Evolutionary conservation across 2,329 filamentous ascomycete genomes (phyloP), one percentile per base, ranked within the genome.

Genomic region (Colletotrichum spaethianum): DNA sequence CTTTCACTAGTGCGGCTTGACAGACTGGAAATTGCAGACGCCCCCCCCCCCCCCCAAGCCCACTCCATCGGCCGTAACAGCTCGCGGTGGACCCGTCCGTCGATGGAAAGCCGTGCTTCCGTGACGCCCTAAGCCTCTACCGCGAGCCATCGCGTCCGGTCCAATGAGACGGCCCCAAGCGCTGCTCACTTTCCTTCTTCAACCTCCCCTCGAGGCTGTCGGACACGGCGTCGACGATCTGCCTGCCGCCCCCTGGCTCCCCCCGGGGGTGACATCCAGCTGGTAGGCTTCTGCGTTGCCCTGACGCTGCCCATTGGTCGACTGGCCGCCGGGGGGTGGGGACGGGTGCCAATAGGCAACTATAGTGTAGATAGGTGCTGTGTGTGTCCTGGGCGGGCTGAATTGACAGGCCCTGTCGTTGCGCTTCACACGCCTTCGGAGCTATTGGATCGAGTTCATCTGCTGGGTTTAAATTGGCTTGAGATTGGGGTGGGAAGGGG

Each of bases 121-220:
- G 59, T 61, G 42, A 48, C 42, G 59, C 42, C 57, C 18, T 20
- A 31, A 46, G 57, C 42, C 57, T 61, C 57, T 61, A 18, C 57
- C 42, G 59, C 59, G 23, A 26, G 18, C 31, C 46, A n/a, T 31
- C 46, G 46, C 20, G 33, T 20, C 18, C 33, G 23, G 26, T 31
- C 60, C 60, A 63, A 63, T 63, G 23, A 38, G 33, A 40, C 8
- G n/a, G 55, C n/a, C 3, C 14, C 2, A 50, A 3, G 33, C 33
- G 33, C 33, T 33, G 26, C 8, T 28, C 38, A 18, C 38, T 42
- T 59, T 38, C 42, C 56, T 44, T 59, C 36, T 28, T 18, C 3
- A 12, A 36, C 33, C 26, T 31, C 18, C 23, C 14, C 28, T 31
- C 12, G 26, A 31, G 59, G 42, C 42, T 48, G 26, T 20, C 31